Conservation (phyloP, 2,329 filamentous ascomycete genomes). For the Talaromyces rugulosus region DNA sequence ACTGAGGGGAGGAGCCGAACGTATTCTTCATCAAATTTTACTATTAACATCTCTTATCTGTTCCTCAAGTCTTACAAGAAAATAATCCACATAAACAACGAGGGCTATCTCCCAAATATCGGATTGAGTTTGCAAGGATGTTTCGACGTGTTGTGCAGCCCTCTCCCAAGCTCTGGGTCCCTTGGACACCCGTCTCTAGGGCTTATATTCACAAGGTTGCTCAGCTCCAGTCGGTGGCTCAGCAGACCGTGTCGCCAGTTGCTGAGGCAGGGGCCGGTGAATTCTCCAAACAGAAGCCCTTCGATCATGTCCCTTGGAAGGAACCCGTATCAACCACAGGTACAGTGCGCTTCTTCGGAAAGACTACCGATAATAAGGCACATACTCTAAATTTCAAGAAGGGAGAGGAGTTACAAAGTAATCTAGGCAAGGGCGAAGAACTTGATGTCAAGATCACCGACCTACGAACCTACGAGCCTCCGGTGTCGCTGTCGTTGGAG, state of each 20-base stretch:
- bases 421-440: not conserved
- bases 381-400: not conserved
- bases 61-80: not conserved
- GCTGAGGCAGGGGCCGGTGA: not conserved
- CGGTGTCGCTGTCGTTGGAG: not conserved
- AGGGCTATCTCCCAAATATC: not conserved
- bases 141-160: not conserved
- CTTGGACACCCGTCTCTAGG: not conserved
- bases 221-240: not conserved
- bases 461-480: not conserved
- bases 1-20: not conserved
- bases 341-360: conserved; percentile 1
- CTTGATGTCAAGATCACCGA: conserved; percentile 1
- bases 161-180: not conserved
- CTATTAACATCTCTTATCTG: not conserved
- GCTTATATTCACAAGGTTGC: not conserved
- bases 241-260: not conserved
- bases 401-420: not conserved
- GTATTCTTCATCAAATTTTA: not conserved
- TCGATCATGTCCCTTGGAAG: not conserved
- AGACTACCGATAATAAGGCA: not conserved
- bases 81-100: not conserved
- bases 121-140: not conserved
- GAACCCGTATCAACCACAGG: not conserved
- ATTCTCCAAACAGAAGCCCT: not conserved